Evolutionary conservation across 306 rosid genomes (phyloP).

Genomic region (Lagenaria siceraria): DNA sequence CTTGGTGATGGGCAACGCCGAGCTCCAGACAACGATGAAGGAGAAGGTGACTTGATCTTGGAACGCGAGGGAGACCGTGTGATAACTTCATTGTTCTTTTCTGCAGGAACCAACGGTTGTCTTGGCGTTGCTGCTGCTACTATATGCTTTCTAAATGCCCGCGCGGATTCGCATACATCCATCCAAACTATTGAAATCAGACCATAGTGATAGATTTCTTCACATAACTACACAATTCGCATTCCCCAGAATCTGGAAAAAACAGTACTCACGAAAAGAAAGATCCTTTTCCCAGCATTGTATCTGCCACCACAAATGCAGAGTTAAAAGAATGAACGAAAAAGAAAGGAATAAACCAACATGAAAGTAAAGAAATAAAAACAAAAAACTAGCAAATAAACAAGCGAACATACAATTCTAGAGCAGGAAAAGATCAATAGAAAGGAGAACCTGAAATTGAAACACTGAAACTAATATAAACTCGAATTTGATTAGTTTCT

Average conservation of each 20-base stretch:
- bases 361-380: slow-evolving; percentile 18
- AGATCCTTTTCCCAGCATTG: slow-evolving; percentile 62
- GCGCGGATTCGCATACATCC: slow-evolving; percentile 70
- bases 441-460: slow-evolving; percentile 15
- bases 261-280: slow-evolving; percentile 16
- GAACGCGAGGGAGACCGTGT: slow-evolving; percentile 35
- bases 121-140: slow-evolving; percentile 31
- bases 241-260: neutral
- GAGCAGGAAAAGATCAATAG: slow-evolving; percentile 51
- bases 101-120: slow-evolving; percentile 60
- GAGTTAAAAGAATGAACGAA: slow-evolving; percentile 21
- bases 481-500: slow-evolving; percentile 11
- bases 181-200: slow-evolving; percentile 60
- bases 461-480: slow-evolving; percentile 21
- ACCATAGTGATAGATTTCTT: slow-evolving; percentile 59
- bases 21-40: slow-evolving; percentile 27
- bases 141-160: slow-evolving; percentile 44
- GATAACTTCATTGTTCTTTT: slow-evolving; percentile 58
- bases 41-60: slow-evolving; percentile 58
- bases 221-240: slow-evolving; percentile 22
- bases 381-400: neutral
- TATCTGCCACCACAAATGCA: slow-evolving; percentile 49
- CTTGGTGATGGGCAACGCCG: slow-evolving; percentile 71
- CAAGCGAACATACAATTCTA: slow-evolving; percentile 48
- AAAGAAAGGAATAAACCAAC: slow-evolving; percentile 36